Evolutionary conservation across 2,329 filamentous ascomycete species (phyloP).

Genomic region (Didymellaceae sp.): DNA sequence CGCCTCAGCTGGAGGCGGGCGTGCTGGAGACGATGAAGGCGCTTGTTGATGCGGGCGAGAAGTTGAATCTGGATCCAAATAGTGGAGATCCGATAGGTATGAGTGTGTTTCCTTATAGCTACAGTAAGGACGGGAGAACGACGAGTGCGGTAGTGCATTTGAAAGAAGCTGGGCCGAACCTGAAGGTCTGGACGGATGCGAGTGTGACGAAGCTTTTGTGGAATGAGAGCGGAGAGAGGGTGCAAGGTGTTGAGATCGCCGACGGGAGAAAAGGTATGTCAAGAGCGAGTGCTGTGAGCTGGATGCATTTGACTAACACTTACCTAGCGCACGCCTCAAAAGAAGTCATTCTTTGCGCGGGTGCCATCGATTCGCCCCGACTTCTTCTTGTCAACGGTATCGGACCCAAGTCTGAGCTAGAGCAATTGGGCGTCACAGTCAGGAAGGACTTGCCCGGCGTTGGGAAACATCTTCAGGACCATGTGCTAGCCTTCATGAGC

Average conservation of each 20-base stretch:
- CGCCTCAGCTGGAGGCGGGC: constrained; percentile 64
- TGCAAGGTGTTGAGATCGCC: constrained; percentile 36
- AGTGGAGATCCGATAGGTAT: constrained; percentile 40
- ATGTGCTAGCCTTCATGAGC: constrained; percentile 54
- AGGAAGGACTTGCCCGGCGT: constrained; percentile 51
- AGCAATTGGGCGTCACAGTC: constrained; percentile 51
- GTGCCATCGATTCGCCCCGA: constrained; percentile 44
- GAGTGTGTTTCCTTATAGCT: constrained; percentile 47
- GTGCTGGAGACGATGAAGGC: constrained; percentile 62
- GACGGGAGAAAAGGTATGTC: constrained; percentile 42
- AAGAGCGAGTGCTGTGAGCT: not conserved
- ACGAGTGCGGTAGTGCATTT: constrained; percentile 46
- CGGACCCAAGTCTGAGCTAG: constrained; percentile 53
- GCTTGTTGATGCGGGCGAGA: constrained; percentile 61
- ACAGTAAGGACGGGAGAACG: constrained; percentile 40
- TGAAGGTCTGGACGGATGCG: constrained; percentile 59
- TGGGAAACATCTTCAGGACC: constrained; percentile 56
- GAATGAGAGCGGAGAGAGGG: constrained; percentile 30
- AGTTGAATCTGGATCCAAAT: constrained; percentile 63
- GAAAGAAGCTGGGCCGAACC: constrained; percentile 55
- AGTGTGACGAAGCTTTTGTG: constrained; percentile 50
- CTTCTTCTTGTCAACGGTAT: constrained; percentile 59
- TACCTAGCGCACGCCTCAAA: constrained; percentile 26
- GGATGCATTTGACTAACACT: not conserved
- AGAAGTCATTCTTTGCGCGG: constrained; percentile 44